phyloP scores from a whole-genome alignment of 805 yeast species.

The Zygosaccharomyces kombuchaensis region DNA sequence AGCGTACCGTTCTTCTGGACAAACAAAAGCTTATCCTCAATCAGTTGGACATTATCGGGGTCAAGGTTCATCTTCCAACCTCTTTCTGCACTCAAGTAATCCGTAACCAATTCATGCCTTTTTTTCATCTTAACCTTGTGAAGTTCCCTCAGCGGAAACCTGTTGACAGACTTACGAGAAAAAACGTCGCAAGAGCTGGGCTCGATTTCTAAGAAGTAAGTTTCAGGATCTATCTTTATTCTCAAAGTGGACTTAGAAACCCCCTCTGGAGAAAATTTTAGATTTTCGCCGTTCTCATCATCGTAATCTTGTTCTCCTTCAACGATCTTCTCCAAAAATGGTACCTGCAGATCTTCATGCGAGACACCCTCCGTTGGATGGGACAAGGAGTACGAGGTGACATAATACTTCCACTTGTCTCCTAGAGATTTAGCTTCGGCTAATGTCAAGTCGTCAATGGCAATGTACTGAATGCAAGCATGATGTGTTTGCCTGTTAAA shows the following conservation, averaged over 20 bases:
- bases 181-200: slow-evolving; percentile 75
- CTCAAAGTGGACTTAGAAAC: slow-evolving; percentile 63
- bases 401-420: slow-evolving; percentile 87
- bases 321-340: slow-evolving; percentile 64
- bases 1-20: slow-evolving; percentile 23
- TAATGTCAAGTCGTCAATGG: slow-evolving; percentile 82
- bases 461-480: slow-evolving; percentile 75
- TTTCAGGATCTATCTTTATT: slow-evolving; percentile 72
- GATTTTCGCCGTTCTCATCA: slow-evolving; percentile 12
- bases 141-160: slow-evolving; percentile 32
- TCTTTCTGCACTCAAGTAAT: slow-evolving; percentile 46
- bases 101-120: slow-evolving; percentile 35
- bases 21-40: slow-evolving; percentile 22
- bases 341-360: slow-evolving; percentile 68
- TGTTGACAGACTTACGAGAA: slow-evolving; percentile 53
- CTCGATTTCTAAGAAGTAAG: slow-evolving; percentile 79
- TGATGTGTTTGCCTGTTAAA: slow-evolving; percentile 50
- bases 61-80: slow-evolving; percentile 54
- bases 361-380: slow-evolving; percentile 97
- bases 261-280: slow-evolving; percentile 45
- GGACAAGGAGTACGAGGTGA: slow-evolving; percentile 88
- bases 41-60: slow-evolving; percentile 34
- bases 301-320: slow-evolving; percentile 50
- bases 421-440: slow-evolving; percentile 64
- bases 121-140: slow-evolving; percentile 32